Evolutionary conservation across 129 eudicot genomes (phyloP), one percentile per base, ranked within the genome.

Genomic region (Mikania micrantha): DNA sequence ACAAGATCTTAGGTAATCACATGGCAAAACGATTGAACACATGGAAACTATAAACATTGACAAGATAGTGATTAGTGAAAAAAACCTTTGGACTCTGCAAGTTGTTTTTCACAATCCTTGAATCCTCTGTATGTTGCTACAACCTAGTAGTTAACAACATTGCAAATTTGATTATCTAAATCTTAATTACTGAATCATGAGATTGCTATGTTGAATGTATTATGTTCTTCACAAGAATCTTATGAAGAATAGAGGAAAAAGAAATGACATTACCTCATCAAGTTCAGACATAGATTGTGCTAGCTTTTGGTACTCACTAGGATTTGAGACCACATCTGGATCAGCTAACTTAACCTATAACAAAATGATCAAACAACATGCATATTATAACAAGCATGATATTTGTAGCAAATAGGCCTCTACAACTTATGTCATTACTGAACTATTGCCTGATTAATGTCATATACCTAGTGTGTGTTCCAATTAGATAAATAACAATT

Each of bases 71-170:
- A 27, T 56, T 56, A 41, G 62, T 48, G 66, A 67, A 10, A 38
- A 63, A 70, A 72, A 94, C 99, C 99, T 94, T 83, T 94, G 31
- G 99, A 73, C 74, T 94, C 97, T 86, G 90, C 99, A 61, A 94
- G 80, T 64, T 94, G 97, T 77, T 78, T 87, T 78, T 87, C 90
- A 40, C 95, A 90, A 24, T 90, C 92, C 85, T 94, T 94, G 69
- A 87, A 94, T 67, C 78, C 82, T 80, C 82, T 85, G 74, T 73
- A 94, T 25, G 88, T 89, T 54, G 78, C 69, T 41, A 94, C 99
- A 36, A 94, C 99, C 99, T 94, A 72, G 45, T 21, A 79, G 80
- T 34, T 59, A 73, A 67, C 12, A 22, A 27, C 38, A 56, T 12
- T 13, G 29, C 61, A 64, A 66, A 29, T 19, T 48, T 22, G 62